These are phyloP conservation scores for Elongisporangium prolatum DNA, from an alignment of 352 stramenopile species.

Conservation along the genomic window DNA sequence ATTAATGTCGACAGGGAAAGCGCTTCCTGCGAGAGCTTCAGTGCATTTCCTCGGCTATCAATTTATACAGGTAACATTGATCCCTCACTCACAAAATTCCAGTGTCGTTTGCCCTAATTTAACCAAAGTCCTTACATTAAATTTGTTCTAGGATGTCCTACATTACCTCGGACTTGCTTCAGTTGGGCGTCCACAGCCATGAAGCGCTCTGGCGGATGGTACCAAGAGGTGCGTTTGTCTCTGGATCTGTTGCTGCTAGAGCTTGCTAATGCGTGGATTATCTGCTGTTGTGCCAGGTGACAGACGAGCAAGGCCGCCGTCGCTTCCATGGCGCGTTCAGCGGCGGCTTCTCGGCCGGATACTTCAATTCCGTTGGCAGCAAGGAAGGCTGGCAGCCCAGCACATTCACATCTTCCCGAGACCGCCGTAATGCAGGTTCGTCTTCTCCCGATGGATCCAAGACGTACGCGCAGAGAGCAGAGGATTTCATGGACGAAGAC, in stretches of 20 bases:
- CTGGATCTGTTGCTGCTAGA: constrained; percentile 1
- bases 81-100: no score
- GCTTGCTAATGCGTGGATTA: background rate
- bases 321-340: constrained; percentile 94
- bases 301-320: constrained; percentile 60
- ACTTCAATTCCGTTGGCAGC: constrained; percentile 92
- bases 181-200: constrained; percentile 13
- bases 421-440: constrained; percentile 9
- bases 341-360: constrained; percentile 90
- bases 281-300: constrained; percentile 37
- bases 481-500: constrained; percentile 95
- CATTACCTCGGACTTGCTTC: background rate
- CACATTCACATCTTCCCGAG: constrained; percentile 80
- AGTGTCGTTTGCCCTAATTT: no score
- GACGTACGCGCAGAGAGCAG: constrained; percentile 50
- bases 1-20: no score
- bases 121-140: no score
- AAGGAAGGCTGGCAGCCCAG: constrained; percentile 86
- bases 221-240: constrained; percentile 43
- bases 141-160: constrained; percentile 1
- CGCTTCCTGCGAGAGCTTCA: no score
- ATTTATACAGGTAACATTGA: no score
- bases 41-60: no score
- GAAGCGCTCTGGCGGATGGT: constrained; percentile 42
- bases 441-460: constrained; percentile 6